Conservation (phyloP, 2,329 filamentous ascomycete species). For the Aspergillus neoniger region DNA sequence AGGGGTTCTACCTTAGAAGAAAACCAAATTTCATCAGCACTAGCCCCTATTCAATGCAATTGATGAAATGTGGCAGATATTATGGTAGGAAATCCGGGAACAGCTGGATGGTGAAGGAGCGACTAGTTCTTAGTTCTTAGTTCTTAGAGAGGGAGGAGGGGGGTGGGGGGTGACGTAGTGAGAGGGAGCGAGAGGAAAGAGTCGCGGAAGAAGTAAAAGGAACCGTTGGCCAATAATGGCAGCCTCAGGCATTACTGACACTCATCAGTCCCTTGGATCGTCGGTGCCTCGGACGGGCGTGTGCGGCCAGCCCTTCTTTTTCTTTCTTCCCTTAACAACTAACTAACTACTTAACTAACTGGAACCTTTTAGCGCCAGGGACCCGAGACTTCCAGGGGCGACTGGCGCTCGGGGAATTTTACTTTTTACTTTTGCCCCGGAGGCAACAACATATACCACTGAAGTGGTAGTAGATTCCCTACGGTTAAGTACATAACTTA, state of each 20-base stretch:
- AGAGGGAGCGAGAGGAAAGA: not conserved
- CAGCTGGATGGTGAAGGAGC: not conserved
- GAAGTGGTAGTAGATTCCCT: not conserved
- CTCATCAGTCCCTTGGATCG: not conserved
- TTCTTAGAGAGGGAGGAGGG: not conserved
- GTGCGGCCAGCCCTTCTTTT: not conserved
- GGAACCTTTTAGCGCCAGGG: not conserved
- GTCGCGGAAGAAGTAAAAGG: not conserved
- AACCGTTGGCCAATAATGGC: not conserved
- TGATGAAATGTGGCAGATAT: not conserved
- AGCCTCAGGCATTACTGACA: not conserved
- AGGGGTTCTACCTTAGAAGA: not conserved
- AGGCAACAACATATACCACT: not conserved
- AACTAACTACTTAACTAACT: too few relatives aligned
- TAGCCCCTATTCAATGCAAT: too few relatives aligned
- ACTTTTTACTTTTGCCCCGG: not conserved
- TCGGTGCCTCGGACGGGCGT: not conserved
- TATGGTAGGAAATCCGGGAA: not conserved
- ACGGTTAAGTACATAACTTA: not conserved
- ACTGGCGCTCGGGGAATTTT: not conserved
- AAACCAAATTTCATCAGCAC: too few relatives aligned
- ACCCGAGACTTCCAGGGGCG: not conserved
- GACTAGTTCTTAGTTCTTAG: not conserved
- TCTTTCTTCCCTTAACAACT: too few relatives aligned
- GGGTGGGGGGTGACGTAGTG: conserved; percentile 5